These are phyloP conservation scores for Penicillium coffeae DNA, from an alignment of 495 filamentous ascomycete species.

Conservation along the genomic window DNA sequence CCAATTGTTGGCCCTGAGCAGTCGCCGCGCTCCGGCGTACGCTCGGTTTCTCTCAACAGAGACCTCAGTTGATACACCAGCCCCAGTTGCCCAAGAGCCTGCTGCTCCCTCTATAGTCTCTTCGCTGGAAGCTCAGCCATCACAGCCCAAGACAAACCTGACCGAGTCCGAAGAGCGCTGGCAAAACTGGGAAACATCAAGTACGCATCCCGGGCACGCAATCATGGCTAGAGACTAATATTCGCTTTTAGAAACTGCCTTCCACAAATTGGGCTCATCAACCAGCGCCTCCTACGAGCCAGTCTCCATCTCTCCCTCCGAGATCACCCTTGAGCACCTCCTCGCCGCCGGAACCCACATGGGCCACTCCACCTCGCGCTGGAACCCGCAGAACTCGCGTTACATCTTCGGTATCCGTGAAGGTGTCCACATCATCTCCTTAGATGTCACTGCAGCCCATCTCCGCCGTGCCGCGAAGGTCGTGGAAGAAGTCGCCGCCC, in stretches of 20 bases:
- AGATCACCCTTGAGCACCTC: conserved; percentile 87
- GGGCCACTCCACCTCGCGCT: conserved; percentile 85
- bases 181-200: not conserved
- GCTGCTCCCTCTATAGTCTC: conserved; percentile 7
- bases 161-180: not conserved
- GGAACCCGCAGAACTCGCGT: conserved; percentile 91
- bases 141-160: not conserved
- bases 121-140: not conserved
- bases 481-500: conserved; percentile 78
- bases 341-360: conserved; percentile 89
- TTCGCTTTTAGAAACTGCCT: conserved; percentile 25
- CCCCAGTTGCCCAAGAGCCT: conserved; percentile 9
- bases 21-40: conserved; percentile 32
- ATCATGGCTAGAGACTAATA: not conserved
- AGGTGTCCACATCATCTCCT: conserved; percentile 88
- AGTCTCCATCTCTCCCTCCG: conserved; percentile 68
- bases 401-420: conserved; percentile 93
- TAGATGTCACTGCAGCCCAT: conserved; percentile 82
- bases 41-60: conserved; percentile 38
- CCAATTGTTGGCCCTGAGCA: conserved; percentile 39
- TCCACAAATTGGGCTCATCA: conserved; percentile 28
- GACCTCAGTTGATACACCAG: conserved; percentile 25
- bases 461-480: conserved; percentile 86
- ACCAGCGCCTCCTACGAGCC: conserved; percentile 55
- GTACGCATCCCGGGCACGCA: not conserved